Percentiles rank a stretch among this genome's conserved stretches.
Conservation (phyloP, 129 eudicot genomes). For the Centella asiatica region DNA sequence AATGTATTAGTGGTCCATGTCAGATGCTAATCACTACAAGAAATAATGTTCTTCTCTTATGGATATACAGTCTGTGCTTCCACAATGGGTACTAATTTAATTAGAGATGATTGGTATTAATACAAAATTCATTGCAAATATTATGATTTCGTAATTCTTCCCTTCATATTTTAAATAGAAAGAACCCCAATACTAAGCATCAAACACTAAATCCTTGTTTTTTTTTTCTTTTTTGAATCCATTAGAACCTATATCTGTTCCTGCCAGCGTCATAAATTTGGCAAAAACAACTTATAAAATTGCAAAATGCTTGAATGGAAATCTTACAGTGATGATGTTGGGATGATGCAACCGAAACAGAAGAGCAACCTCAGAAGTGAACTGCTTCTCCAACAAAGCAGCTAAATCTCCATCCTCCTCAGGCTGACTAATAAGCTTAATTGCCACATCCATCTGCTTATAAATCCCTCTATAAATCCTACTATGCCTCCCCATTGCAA, state of each 20-base stretch:
- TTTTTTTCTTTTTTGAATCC: too few relatives aligned
- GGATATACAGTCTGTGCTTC: background rate
- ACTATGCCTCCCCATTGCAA: conserved; percentile 83
- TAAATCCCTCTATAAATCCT: conserved; percentile 88
- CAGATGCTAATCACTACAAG: background rate
- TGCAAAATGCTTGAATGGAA: background rate
- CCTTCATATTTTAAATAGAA: too few relatives aligned
- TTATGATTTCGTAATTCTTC: background rate
- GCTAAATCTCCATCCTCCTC: conserved; percentile 90
- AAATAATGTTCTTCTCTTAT: background rate
- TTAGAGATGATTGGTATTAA: too few relatives aligned
- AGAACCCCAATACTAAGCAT: too few relatives aligned
- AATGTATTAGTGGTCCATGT: background rate
- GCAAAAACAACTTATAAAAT: too few relatives aligned
- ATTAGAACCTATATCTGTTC: too few relatives aligned
- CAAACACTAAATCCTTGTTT: too few relatives aligned
- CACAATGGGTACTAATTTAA: background rate
- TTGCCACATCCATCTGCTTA: conserved; percentile 77
- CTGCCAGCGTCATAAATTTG: too few relatives aligned
- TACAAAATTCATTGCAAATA: too few relatives aligned
- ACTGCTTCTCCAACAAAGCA: conserved; percentile 55
- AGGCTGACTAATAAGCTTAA: conserved; percentile 91
- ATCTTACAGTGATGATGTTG: conserved; percentile 43
- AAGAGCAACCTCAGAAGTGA: conserved; percentile 68
- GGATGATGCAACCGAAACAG: conserved; percentile 77